These are phyloP conservation scores for Boehmeria nivea DNA, from an alignment of 306 rosid species.

Conservation along the genomic window DNA sequence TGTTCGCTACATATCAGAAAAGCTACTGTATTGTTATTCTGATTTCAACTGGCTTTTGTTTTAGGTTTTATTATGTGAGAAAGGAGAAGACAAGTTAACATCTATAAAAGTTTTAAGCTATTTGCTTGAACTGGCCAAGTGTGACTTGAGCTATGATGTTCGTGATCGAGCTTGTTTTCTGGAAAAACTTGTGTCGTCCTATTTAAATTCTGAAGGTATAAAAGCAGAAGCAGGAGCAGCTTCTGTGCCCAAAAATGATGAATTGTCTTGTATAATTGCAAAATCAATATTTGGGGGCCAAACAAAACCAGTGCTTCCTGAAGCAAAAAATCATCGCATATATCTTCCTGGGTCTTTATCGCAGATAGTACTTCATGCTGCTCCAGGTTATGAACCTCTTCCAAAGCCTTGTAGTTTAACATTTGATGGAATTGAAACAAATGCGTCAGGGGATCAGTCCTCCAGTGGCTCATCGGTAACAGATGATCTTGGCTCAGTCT, in stretches of 20 bases:
- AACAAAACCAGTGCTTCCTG: slow-evolving; percentile 41
- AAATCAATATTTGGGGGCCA: slow-evolving; percentile 54
- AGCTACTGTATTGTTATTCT: too few relatives aligned
- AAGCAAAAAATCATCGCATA: slow-evolving; percentile 54
- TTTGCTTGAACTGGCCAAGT: slow-evolving; percentile 71
- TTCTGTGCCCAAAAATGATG: slow-evolving; percentile 29
- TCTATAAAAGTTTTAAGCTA: slow-evolving; percentile 50
- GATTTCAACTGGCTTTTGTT: slow-evolving; percentile 15
- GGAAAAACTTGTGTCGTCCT: slow-evolving; percentile 46
- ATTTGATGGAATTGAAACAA: slow-evolving; percentile 22
- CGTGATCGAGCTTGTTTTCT: slow-evolving; percentile 81
- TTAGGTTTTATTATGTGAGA: slow-evolving; percentile 55
- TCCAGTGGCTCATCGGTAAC: slow-evolving; percentile 34
- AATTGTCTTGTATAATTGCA: slow-evolving; percentile 44
- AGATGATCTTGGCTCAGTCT: slow-evolving; percentile 47
- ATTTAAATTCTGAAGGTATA: slow-evolving; percentile 40
- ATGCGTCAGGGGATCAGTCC: slow-evolving; percentile 32
- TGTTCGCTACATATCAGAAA: too few relatives aligned
- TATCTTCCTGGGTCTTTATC: slow-evolving; percentile 98
- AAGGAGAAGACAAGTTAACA: slow-evolving; percentile 48
- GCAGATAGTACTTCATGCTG: slow-evolving; percentile 93
- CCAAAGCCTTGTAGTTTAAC: slow-evolving; percentile 83
- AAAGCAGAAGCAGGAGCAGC: slow-evolving; percentile 29
- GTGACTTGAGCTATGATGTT: slow-evolving; percentile 70
- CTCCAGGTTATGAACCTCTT: slow-evolving; percentile 97